These are phyloP conservation scores for Blastocystis hominis DNA, from an alignment of 352 stramenopile species.

Conservation along the genomic window DNA sequence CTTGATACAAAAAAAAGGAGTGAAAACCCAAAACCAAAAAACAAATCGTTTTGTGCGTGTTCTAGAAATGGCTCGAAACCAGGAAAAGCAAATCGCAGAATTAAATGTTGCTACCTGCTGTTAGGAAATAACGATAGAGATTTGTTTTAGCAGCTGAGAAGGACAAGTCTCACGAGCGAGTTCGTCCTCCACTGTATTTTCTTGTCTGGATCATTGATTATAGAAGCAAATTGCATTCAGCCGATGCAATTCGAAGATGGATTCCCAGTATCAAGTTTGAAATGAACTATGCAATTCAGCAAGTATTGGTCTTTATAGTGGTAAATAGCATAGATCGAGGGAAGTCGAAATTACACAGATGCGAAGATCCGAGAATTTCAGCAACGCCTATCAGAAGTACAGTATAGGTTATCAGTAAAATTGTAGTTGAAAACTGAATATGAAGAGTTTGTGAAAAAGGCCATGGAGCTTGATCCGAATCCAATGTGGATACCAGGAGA, in stretches of 20 bases:
- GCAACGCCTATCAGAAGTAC: background rate
- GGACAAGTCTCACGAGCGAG: background rate
- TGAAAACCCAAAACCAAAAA: background rate
- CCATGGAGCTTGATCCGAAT: constrained; percentile 43
- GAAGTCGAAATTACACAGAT: constrained; percentile 44
- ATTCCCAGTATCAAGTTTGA: constrained; percentile 46
- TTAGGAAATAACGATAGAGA: background rate
- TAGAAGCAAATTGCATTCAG: constrained; percentile 1
- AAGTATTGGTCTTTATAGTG: background rate
- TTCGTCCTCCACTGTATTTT: background rate
- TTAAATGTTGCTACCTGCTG: background rate
- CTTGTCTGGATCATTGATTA: background rate
- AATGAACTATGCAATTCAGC: constrained; percentile 52
- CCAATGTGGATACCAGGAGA: constrained; percentile 53
- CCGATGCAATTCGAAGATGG: constrained; percentile 32
- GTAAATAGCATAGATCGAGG: constrained; percentile 14
- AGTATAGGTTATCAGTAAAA: background rate
- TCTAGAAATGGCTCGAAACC: constrained; percentile 26
- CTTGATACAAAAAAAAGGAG: too few relatives aligned
- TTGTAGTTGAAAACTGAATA: constrained; percentile 8
- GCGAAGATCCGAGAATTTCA: constrained; percentile 28
- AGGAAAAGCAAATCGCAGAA: constrained; percentile 45
- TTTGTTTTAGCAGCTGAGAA: constrained; percentile 45
- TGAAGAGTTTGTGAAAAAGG: constrained; percentile 38
- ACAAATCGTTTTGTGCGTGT: background rate